Percentiles rank a stretch among this genome's conserved stretches.
Conservation (phyloP, 495 filamentous ascomycete genomes). For the Aspergillus baeticus region DNA sequence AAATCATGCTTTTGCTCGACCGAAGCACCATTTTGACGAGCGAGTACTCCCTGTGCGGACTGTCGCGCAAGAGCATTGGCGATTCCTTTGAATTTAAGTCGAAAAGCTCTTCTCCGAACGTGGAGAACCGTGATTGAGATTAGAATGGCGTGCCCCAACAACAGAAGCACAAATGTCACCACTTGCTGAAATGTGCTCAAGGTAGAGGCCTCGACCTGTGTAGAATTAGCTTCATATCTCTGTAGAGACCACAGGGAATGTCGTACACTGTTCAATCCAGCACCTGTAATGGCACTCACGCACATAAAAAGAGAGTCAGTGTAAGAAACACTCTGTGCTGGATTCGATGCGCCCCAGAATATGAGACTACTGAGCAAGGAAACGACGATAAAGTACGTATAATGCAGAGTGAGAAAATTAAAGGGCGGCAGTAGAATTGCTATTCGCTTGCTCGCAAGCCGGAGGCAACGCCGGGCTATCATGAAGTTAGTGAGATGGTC, state of each 20-base stretch:
- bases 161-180: slow-evolving; percentile 69
- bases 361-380: slow-evolving; percentile 65
- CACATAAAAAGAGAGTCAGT: slow-evolving; percentile 74
- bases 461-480: slow-evolving; percentile 24
- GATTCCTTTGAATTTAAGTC: slow-evolving; percentile 60
- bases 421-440: slow-evolving; percentile 41
- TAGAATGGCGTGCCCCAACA: slow-evolving; percentile 63
- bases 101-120: slow-evolving; percentile 69
- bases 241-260: background rate
- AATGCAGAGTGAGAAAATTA: slow-evolving; percentile 78
- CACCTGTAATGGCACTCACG: slow-evolving; percentile 77
- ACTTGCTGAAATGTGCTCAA: slow-evolving; percentile 80
- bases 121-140: slow-evolving; percentile 45
- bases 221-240: background rate
- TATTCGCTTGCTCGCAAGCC: slow-evolving; percentile 22
- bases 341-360: slow-evolving; percentile 69
- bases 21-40: background rate
- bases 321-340: slow-evolving; percentile 63
- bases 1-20: background rate
- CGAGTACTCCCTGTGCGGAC: slow-evolving; percentile 11
- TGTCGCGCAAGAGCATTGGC: slow-evolving; percentile 41
- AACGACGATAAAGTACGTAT: slow-evolving; percentile 72
- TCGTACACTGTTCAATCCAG: slow-evolving; percentile 69
- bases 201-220: slow-evolving; percentile 57
- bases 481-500: background rate